phyloP scores from a whole-genome alignment of 2,329 filamentous ascomycete species.

The Fusarium newnesense region DNA sequence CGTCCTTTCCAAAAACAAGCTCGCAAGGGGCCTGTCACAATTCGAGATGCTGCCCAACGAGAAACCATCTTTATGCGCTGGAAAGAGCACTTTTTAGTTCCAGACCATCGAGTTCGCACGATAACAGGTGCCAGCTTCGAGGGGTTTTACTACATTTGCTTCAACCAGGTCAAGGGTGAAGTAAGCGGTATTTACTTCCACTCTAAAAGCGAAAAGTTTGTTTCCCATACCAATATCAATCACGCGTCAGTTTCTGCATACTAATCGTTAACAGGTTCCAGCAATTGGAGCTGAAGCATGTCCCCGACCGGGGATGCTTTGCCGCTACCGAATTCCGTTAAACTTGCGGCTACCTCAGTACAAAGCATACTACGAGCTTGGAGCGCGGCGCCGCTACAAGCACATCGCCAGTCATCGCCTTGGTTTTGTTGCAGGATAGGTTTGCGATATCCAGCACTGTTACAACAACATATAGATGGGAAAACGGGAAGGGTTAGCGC shows the following conservation, averaged over 20 bases:
- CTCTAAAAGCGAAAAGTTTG: conserved; percentile 95
- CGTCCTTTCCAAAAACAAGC: conserved; percentile 74
- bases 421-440: conserved; percentile 15
- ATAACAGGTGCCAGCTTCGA: conserved; percentile 97
- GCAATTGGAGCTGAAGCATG: conserved; percentile 89
- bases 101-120: conserved; percentile 89
- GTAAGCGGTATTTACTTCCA: conserved; percentile 98
- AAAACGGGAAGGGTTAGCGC: conserved; percentile 29
- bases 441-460: conserved; percentile 21
- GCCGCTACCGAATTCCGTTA: conserved; percentile 83
- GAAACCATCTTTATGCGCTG: conserved; percentile 98
- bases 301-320: conserved; percentile 85
- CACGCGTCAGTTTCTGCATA: not conserved
- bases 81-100: conserved; percentile 98
- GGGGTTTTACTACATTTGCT: conserved; percentile 99
- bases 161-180: conserved; percentile 88
- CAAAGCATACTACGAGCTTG: not conserved
- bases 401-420: conserved; percentile 9
- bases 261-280: conserved; percentile 73
- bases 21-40: conserved; percentile 64
- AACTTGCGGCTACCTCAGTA: conserved; percentile 8
- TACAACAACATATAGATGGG: conserved; percentile 40
- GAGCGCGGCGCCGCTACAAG: conserved; percentile 2
- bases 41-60: conserved; percentile 78
- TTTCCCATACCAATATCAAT: conserved; percentile 36